These are phyloP conservation scores for Boehmeria nivea DNA, from an alignment of 306 rosid species.

Conservation along the genomic window DNA sequence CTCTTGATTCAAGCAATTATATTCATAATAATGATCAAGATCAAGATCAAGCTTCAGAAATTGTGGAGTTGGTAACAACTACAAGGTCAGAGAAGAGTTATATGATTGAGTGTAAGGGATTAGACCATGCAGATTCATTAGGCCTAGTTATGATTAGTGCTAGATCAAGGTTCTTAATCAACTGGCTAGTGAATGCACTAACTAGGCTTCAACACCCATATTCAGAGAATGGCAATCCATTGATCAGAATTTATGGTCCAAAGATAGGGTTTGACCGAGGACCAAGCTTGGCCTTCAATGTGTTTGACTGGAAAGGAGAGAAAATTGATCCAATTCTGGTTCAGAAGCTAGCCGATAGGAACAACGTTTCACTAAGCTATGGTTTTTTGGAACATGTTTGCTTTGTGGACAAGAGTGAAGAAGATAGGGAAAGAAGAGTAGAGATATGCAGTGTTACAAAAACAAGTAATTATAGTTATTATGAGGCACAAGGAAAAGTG, in stretches of 20 bases:
- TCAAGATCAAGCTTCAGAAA: constrained; percentile 26
- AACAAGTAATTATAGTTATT: background rate
- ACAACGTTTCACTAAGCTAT: constrained; percentile 46
- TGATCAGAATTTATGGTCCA: constrained; percentile 72
- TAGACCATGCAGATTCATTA: constrained; percentile 73
- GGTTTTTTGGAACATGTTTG: constrained; percentile 37
- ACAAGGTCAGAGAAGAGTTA: constrained; percentile 9
- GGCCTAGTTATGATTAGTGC: constrained; percentile 51
- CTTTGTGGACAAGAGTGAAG: constrained; percentile 41
- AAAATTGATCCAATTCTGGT: constrained; percentile 59
- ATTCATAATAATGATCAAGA: too few relatives aligned
- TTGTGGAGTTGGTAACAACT: constrained; percentile 15
- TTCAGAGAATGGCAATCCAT: constrained; percentile 35
- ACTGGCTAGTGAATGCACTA: constrained; percentile 76
- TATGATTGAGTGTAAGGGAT: constrained; percentile 45
- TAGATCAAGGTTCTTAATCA: constrained; percentile 50
- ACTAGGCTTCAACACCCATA: constrained; percentile 67
- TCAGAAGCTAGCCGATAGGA: constrained; percentile 78
- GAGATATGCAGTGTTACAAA: constrained; percentile 23
- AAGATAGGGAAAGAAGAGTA: constrained; percentile 33
- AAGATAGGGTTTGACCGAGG: constrained; percentile 57
- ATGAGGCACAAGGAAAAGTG: constrained; percentile 17
- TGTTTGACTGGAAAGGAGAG: constrained; percentile 91
- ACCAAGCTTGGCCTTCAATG: constrained; percentile 60
- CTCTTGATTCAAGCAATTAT: background rate